phyloP scores from a whole-genome alignment of 331 rosid species.

The Acacia pycnantha region DNA sequence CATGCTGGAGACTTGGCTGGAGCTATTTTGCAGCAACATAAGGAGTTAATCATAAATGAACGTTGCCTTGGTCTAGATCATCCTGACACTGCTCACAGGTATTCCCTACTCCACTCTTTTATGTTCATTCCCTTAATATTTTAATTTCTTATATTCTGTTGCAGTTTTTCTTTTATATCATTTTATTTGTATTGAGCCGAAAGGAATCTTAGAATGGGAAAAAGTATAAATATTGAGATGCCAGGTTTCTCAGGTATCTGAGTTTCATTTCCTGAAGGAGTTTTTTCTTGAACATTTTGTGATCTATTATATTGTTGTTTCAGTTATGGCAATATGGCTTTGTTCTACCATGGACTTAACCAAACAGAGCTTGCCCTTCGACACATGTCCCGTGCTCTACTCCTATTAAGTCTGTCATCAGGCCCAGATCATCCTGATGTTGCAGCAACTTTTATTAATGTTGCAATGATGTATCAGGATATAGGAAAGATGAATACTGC shows the following conservation, averaged over 20 bases:
- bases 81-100: slow-evolving; percentile 99
- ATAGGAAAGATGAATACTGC: slow-evolving; percentile 95
- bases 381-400: slow-evolving; percentile 96
- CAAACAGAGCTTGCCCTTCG: slow-evolving; percentile 93
- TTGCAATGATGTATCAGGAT: slow-evolving; percentile 99
- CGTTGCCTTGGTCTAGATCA: slow-evolving; percentile 97
- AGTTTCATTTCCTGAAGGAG: not conserved
- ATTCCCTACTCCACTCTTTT: slow-evolving; percentile 27
- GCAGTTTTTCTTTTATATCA: not conserved
- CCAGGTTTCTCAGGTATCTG: not conserved
- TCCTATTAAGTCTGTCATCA: slow-evolving; percentile 86
- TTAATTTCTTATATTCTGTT: slow-evolving; percentile 19
- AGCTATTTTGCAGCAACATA: slow-evolving; percentile 96
- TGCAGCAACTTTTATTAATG: slow-evolving; percentile 91
- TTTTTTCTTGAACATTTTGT: slow-evolving; percentile 21
- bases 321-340: slow-evolving; percentile 98
- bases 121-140: slow-evolving; percentile 19
- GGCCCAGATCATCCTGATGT: slow-evolving; percentile 99
- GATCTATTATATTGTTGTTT: slow-evolving; percentile 27
- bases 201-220: not conserved
- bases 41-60: slow-evolving; percentile 93
- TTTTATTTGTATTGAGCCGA: not conserved
- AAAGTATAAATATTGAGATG: slow-evolving; percentile 8
- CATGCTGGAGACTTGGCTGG: slow-evolving; percentile 99
- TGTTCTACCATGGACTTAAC: slow-evolving; percentile 92